Evolutionary conservation across 2,329 filamentous ascomycete genomes (phyloP).

Genomic region (Gaeumannomyces tritici): DNA sequence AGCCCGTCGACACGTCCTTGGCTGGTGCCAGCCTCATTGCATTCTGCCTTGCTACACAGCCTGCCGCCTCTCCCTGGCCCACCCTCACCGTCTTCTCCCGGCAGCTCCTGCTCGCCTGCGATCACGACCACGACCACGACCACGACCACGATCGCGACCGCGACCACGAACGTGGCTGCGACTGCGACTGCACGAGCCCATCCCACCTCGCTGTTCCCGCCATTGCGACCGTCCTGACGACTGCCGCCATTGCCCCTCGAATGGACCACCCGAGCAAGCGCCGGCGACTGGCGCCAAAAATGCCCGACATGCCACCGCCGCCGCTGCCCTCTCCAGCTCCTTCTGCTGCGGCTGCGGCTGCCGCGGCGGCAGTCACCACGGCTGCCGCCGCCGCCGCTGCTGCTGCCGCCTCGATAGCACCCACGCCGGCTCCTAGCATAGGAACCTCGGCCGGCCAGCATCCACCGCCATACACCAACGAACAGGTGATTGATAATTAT

Average conservation of each 20-base stretch:
- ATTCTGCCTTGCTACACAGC: neutral
- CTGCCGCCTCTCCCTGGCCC: neutral
- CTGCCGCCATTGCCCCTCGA: neutral
- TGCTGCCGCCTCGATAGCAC: neutral
- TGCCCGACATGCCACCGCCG: slow-evolving; percentile 11
- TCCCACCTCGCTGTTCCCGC: neutral
- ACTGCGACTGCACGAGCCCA: neutral
- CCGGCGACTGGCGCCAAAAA: slow-evolving; percentile 17
- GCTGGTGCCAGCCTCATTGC: neutral
- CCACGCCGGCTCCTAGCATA: neutral
- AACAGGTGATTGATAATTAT: neutral
- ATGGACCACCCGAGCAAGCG: slow-evolving; percentile 19
- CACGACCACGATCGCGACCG: too few species aligned
- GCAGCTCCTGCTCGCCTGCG: neutral
- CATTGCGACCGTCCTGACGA: too few species aligned
- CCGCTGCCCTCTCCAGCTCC: slow-evolving; percentile 8
- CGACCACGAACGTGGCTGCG: too few species aligned
- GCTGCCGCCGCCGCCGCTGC: too few species aligned
- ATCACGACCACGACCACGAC: neutral
- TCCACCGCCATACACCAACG: neutral
- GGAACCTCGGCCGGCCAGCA: slow-evolving; percentile 1
- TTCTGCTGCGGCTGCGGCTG: neutral
- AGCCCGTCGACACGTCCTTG: neutral
- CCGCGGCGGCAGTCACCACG: too few species aligned
- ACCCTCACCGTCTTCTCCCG: neutral